Conservation (phyloP, 2,329 filamentous ascomycete genomes). For the Pyrenophora seminiperda region DNA sequence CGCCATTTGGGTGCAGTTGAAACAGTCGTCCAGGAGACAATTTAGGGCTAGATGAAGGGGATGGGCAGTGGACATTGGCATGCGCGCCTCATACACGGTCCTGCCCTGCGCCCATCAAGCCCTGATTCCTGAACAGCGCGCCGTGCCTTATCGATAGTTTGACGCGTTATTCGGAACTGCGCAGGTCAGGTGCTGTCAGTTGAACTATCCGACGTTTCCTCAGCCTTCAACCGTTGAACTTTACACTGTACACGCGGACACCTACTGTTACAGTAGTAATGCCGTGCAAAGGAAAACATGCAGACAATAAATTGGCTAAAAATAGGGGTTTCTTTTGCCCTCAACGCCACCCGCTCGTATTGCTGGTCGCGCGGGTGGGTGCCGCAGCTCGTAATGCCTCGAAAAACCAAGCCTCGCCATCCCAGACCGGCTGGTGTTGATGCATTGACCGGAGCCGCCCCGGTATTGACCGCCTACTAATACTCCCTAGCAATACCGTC, state of each 20-base stretch:
- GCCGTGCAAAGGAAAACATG: background rate
- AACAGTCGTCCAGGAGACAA: conserved; percentile 3
- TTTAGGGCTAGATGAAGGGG: conserved; percentile 10
- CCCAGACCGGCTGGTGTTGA: conserved; percentile 20
- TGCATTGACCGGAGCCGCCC: conserved; percentile 11
- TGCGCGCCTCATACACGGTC: background rate
- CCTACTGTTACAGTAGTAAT: too few species aligned
- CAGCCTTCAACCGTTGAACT: too few species aligned
- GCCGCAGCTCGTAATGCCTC: conserved; percentile 25
- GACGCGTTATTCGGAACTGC: too few species aligned
- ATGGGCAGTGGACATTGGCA: conserved; percentile 9
- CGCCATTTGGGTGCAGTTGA: conserved; percentile 6
- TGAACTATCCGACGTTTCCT: conserved; percentile 1
- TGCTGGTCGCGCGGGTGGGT: conserved; percentile 21
- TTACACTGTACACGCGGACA: too few species aligned
- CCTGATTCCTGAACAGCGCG: background rate
- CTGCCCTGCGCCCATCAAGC: conserved; percentile 4
- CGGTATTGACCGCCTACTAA: conserved; percentile 13
- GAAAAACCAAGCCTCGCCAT: conserved; percentile 24
- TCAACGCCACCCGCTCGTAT: conserved; percentile 27
- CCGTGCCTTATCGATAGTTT: conserved; percentile 13
- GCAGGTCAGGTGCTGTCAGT: background rate
- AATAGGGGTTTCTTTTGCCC: conserved; percentile 22
- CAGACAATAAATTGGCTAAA: conserved; percentile 21
- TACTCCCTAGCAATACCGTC: conserved; percentile 17